Evolutionary conservation across 805 yeast species (phyloP), one percentile per base, ranked within the genome.

Genomic region (Candida cerambycidarum): DNA sequence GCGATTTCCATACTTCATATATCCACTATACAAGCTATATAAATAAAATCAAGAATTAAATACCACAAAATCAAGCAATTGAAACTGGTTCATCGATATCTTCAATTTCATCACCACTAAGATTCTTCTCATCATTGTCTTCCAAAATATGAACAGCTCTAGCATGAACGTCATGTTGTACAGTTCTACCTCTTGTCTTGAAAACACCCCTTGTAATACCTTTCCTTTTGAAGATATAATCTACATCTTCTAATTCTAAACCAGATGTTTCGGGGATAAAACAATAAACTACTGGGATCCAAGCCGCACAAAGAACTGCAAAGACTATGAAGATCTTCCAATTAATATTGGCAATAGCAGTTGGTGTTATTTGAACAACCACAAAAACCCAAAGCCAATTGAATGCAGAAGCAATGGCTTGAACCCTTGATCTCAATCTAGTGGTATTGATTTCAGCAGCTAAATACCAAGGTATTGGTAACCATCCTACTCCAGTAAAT

Each of bases 371-470:
- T 73, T 69, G 66, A 42, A 69, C 75, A 42, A 69, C 73, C 28
- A 69, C 73, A 45, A 69, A 69, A 56, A 68, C 68, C 51, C 61
- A 52, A 45, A 68, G 47, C 75, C 75, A 69, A 62, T 69, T 69
- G 42, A 73, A 65, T 58, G 73, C 67, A 8, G 73, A 68, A 29
- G 72, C 65, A 21, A 69, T 56, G 37, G 72, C 73, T 13, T 71
- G 52, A 44, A 71, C 73, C 27, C 61, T 61, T 39, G 75, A 66
- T 66, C 75, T 68, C 32, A 72, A 67, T 58, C 69, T 63, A 59
- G 69, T 57, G n/a, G 75, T 73, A 58, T 67, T 69, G 44, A 69
- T 63, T 58, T 69, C 75, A 35, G 75, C 72, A 32, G 73, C 73
- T 59, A 69, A 69, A 37, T 73, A 57, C 72, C 75, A 73, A 49